These are phyloP conservation scores for Candida ulmi DNA, from an alignment of 805 yeast species.

Conservation along the genomic window DNA sequence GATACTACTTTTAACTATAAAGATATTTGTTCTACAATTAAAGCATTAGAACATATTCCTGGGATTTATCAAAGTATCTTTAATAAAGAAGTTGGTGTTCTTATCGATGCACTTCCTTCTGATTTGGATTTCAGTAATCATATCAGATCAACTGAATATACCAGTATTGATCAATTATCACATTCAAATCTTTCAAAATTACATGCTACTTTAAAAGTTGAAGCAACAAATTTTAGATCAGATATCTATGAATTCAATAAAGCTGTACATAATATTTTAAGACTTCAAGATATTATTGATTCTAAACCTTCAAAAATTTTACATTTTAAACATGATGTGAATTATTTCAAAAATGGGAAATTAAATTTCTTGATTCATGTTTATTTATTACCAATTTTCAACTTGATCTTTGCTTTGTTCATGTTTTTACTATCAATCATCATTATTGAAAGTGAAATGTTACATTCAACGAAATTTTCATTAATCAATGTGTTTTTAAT, in stretches of 20 bases:
- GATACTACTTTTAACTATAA: conserved; percentile 58
- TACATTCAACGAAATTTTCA: conserved; percentile 64
- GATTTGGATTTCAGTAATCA: conserved; percentile 19
- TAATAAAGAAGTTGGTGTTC: conserved; percentile 8
- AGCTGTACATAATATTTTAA: conserved; percentile 41
- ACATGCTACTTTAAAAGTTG: conserved; percentile 44
- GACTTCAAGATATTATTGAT: conserved; percentile 52
- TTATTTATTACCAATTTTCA: conserved; percentile 39
- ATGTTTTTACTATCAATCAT: conserved; percentile 42
- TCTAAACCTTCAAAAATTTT: conserved; percentile 31
- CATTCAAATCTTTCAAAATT: conserved; percentile 43
- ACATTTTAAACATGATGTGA: conserved; percentile 23
- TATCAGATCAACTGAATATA: conserved; percentile 19
- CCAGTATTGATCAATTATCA: conserved; percentile 22
- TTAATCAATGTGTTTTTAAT: conserved; percentile 47
- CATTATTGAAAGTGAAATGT: conserved; percentile 66
- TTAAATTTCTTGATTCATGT: conserved; percentile 36
- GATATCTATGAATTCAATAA: conserved; percentile 52
- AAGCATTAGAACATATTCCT: conserved; percentile 33
- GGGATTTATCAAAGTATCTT: conserved; percentile 17
- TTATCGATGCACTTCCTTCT: conserved; percentile 10
- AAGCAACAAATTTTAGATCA: conserved; percentile 47
- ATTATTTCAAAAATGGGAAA: conserved; percentile 32
- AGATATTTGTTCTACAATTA: conserved; percentile 57
- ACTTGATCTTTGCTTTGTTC: conserved; percentile 37